Evolutionary conservation across 345 rosid genomes (phyloP).

Genomic region (Populus euphratica): DNA sequence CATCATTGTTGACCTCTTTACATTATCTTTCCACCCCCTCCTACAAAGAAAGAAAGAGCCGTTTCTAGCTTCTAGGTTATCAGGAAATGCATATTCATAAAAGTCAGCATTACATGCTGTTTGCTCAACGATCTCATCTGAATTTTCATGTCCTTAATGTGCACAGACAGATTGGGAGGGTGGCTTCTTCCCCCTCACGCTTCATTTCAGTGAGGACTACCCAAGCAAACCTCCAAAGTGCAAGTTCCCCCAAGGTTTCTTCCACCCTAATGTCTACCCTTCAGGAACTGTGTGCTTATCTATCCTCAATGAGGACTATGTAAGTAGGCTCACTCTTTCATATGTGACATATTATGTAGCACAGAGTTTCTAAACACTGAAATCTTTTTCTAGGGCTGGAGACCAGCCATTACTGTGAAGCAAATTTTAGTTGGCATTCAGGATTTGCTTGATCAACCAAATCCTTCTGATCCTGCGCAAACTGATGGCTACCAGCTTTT

Average conservation of each 20-base stretch:
- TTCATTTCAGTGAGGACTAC: constrained; percentile 1
- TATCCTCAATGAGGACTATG: constrained; percentile 6
- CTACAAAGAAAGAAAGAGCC: background rate
- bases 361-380: too few species aligned
- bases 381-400: constrained; percentile 6
- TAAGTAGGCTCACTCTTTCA: background rate
- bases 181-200: constrained; percentile 1
- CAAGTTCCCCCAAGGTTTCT: constrained; percentile 6
- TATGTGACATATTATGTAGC: background rate
- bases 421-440: constrained; percentile 6
- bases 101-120: background rate
- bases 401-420: constrained; percentile 8
- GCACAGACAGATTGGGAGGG: constrained; percentile 6
- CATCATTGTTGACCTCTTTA: background rate
- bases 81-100: background rate
- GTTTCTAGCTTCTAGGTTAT: background rate
- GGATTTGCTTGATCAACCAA: constrained; percentile 12
- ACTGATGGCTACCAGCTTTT: constrained; percentile 8
- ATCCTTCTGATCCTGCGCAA: constrained; percentile 1
- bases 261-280: constrained; percentile 10
- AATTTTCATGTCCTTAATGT: background rate
- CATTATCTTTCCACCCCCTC: background rate
- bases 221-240: constrained; percentile 10
- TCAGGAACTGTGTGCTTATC: constrained; percentile 4
- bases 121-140: background rate